A percentile compares a stretch with the other conserved stretches of the same genome.
Evolutionary conservation across 345 rosid genomes (phyloP).

Genomic region (Mallotus nudiflorus): DNA sequence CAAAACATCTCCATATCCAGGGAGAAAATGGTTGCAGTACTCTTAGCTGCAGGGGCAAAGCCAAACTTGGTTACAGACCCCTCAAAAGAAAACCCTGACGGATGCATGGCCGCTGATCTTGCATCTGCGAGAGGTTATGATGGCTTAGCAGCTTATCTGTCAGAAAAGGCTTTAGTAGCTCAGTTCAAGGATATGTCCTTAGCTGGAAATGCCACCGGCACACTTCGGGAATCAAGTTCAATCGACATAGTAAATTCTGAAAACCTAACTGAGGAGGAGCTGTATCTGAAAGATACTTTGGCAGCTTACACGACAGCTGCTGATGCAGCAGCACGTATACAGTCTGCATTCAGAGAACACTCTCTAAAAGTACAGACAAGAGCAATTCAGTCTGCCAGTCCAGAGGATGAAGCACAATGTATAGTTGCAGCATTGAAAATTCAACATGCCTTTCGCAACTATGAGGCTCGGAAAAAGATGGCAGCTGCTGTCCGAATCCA

Average conservation of each 20-base stretch:
- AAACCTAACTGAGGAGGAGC: slow-evolving; percentile 57
- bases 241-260: slow-evolving; percentile 35
- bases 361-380: slow-evolving; percentile 55
- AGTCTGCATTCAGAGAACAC: slow-evolving; percentile 81
- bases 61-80: slow-evolving; percentile 90
- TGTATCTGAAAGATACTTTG: slow-evolving; percentile 66
- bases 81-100: slow-evolving; percentile 60
- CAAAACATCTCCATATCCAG: slow-evolving; percentile 42
- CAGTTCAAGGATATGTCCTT: slow-evolving; percentile 80
- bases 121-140: slow-evolving; percentile 74
- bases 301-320: slow-evolving; percentile 86
- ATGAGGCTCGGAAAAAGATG: slow-evolving; percentile 62
- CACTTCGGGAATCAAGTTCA: slow-evolving; percentile 45
- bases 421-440: slow-evolving; percentile 93
- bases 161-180: slow-evolving; percentile 78
- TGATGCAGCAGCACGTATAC: slow-evolving; percentile 92
- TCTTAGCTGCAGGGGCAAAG: slow-evolving; percentile 89
- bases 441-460: slow-evolving; percentile 89
- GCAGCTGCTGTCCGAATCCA: slow-evolving; percentile 85
- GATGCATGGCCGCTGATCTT: slow-evolving; percentile 83
- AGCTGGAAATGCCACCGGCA: slow-evolving; percentile 83
- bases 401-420: slow-evolving; percentile 66
- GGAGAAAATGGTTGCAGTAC: slow-evolving; percentile 88
- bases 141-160: slow-evolving; percentile 85
- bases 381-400: slow-evolving; percentile 41